Percentiles rank a stretch among this genome's conserved stretches.
phyloP scores from a whole-genome alignment of 2,329 filamentous ascomycete species.

The Cercospora sp. region DNA sequence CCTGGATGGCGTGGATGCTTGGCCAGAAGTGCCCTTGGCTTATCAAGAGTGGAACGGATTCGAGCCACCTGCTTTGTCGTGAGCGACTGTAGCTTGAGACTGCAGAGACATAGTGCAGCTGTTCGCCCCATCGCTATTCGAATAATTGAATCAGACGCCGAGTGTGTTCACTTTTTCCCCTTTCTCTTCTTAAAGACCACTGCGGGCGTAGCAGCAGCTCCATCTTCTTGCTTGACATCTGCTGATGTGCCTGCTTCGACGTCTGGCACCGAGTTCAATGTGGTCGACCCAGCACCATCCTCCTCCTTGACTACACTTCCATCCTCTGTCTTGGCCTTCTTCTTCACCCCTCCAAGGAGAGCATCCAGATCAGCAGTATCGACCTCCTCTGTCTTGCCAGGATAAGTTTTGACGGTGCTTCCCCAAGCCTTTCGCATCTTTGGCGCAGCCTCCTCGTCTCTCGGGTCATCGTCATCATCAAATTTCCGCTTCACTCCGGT shows the following conservation, averaged over 20 bases:
- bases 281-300: slow-evolving; percentile 36
- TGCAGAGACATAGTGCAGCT: background rate
- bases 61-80: slow-evolving; percentile 10
- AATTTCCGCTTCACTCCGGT: slow-evolving; percentile 54
- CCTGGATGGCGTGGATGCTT: slow-evolving; percentile 51
- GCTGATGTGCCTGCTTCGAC: slow-evolving; percentile 2
- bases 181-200: slow-evolving; percentile 82
- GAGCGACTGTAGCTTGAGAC: background rate
- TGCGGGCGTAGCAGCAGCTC: slow-evolving; percentile 46
- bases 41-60: slow-evolving; percentile 28
- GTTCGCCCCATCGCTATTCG: background rate
- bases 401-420: slow-evolving; percentile 47
- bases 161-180: slow-evolving; percentile 39
- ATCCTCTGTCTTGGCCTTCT: slow-evolving; percentile 37
- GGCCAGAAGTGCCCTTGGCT: slow-evolving; percentile 30
- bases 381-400: slow-evolving; percentile 50
- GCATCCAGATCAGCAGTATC: slow-evolving; percentile 63
- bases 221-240: slow-evolving; percentile 11
- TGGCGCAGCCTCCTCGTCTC: slow-evolving; percentile 51
- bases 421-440: slow-evolving; percentile 46
- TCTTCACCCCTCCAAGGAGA: slow-evolving; percentile 47
- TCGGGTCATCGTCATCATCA: slow-evolving; percentile 64
- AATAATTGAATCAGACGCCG: background rate
- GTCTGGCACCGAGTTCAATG: slow-evolving; percentile 30
- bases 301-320: slow-evolving; percentile 34